Base-by-base conservation (phyloP, 2,329 filamentous ascomycete species). In the Ophiostoma ips region DNA sequence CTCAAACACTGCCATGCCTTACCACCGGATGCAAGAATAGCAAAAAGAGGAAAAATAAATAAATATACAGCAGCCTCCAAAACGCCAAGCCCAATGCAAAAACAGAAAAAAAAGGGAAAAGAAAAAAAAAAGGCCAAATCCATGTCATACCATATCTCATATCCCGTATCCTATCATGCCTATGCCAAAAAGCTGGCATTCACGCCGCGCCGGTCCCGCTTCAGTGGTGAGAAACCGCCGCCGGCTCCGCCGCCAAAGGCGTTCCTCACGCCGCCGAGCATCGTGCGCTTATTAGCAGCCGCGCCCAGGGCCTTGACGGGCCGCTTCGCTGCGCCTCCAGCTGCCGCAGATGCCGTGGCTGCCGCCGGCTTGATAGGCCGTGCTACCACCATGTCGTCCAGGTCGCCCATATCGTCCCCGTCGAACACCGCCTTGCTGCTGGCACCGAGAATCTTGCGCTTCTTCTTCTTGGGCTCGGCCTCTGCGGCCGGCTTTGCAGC, bases 341-440 rank as follows among this genome's bases (percentile, higher is more conserved):
- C 55, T 3, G 59, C 31, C 31, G 40, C 35, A 9, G 43, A 24
- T 11, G 33, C 34, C 2, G 40, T 15, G 5, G 48, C 21, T 5
- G 38, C 34, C 2, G 36, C 40, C 15, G 24, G 21, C 40, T 30
- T 43, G 0, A 43, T 30, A 16, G 53, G 46, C 5, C 46, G 35
- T 6, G 48, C 45, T 11, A 48, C 28, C 15, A 30, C 40, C 19
- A 33, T 50, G 12, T 50, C 49, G 3, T 38, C 46, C 11, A 24
- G 12, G 5, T 46, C 53, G 12, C 31, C 53, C 11, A 64, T 77
- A 5, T 71, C 73, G 9, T 81, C 81, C 9, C 83, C 81, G 52
- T 84, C 81, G 57, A 90, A 87, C 6, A 92, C 62, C 3, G 79
- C 84, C 11, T 79, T 77, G 45, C 75, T 77, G 19, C 73, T 71